Evolutionary conservation across 2,329 filamentous ascomycete species (phyloP).

Genomic region (Chaetomium olivaceum): DNA sequence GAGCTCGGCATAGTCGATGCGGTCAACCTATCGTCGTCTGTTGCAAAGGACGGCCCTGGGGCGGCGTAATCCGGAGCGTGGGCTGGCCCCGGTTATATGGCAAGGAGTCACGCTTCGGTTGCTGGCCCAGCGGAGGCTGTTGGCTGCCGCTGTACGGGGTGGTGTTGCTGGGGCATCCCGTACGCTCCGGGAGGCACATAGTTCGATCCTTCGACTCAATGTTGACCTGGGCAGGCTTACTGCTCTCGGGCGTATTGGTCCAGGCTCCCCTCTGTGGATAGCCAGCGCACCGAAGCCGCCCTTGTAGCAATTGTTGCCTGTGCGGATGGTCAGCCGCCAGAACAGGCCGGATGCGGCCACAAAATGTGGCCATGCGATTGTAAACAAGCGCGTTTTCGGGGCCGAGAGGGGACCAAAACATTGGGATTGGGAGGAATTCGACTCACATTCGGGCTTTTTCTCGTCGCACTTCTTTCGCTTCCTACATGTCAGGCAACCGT

Average conservation of each 20-base stretch:
- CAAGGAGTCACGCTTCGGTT: constrained; percentile 56
- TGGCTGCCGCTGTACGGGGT: constrained; percentile 34
- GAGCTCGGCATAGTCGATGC: constrained; percentile 61
- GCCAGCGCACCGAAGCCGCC: constrained; percentile 87
- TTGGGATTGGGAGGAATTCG: constrained; percentile 5
- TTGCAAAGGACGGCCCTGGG: constrained; percentile 57
- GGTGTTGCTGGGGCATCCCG: constrained; percentile 56
- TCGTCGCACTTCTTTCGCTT: constrained; percentile 96
- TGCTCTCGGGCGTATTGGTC: constrained; percentile 76
- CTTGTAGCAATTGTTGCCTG: constrained; percentile 85
- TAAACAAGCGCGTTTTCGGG: constrained; percentile 12
- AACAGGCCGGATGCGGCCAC: constrained; percentile 25
- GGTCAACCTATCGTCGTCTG: constrained; percentile 61
- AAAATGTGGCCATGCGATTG: constrained; percentile 30
- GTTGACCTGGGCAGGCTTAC: constrained; percentile 66
- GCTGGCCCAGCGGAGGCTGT: constrained; percentile 37
- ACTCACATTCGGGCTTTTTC: constrained; percentile 85
- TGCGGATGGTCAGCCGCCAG: constrained; percentile 21
- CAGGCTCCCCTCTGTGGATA: constrained; percentile 80
- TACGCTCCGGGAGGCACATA: constrained; percentile 64
- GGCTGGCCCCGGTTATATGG: constrained; percentile 62
- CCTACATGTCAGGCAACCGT: constrained; percentile 90
- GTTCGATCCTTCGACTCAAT: constrained; percentile 78
- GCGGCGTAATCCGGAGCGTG: constrained; percentile 62
- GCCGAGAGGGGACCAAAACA: constrained; percentile 8